Evolutionary conservation across 192 early-diverging fungal species (phyloP).

Genomic region (Martensiomyces pterosporus): DNA sequence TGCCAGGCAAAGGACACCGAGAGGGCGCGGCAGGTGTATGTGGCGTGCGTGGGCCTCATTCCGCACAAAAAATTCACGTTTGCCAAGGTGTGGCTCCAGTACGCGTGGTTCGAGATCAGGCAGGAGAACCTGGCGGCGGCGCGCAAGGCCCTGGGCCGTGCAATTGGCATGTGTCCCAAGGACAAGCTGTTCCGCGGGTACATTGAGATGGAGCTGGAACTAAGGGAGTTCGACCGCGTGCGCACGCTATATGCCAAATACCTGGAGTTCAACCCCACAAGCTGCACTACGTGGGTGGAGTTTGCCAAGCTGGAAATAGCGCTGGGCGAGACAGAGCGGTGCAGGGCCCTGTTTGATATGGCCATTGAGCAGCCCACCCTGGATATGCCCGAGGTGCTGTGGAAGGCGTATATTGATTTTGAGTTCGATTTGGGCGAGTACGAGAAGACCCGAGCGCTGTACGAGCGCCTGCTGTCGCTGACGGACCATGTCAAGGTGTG

Average conservation of each 20-base stretch:
- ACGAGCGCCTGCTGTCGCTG: conserved; percentile 77
- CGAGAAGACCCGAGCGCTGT: conserved; percentile 70
- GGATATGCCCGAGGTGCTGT: conserved; percentile 98
- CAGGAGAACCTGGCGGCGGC: conserved; percentile 66
- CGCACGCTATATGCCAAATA: conserved; percentile 88
- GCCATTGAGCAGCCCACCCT: conserved; percentile 83
- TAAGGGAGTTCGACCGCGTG: conserved; percentile 93
- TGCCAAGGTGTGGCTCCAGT: conserved; percentile 94
- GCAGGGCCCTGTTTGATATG: conserved; percentile 85
- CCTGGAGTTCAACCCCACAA: conserved; percentile 80
- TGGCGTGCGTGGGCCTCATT: conserved; percentile 73
- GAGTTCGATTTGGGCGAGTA: conserved; percentile 82
- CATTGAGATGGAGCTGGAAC: conserved; percentile 89
- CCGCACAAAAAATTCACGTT: conserved; percentile 96
- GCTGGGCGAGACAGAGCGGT: conserved; percentile 81
- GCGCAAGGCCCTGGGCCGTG: conserved; percentile 76
- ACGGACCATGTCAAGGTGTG: conserved; percentile 97
- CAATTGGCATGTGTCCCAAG: conserved; percentile 87
- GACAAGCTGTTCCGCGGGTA: conserved; percentile 93
- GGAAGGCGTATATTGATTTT: conserved; percentile 98
- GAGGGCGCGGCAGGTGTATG: conserved; percentile 79
- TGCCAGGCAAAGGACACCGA: conserved; percentile 73
- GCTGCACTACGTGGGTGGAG: conserved; percentile 94
- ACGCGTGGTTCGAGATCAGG: conserved; percentile 89
- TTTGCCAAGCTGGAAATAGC: conserved; percentile 87